phyloP scores from a whole-genome alignment of 2,329 filamentous ascomycete genomes.

The Aphanocladium album region DNA sequence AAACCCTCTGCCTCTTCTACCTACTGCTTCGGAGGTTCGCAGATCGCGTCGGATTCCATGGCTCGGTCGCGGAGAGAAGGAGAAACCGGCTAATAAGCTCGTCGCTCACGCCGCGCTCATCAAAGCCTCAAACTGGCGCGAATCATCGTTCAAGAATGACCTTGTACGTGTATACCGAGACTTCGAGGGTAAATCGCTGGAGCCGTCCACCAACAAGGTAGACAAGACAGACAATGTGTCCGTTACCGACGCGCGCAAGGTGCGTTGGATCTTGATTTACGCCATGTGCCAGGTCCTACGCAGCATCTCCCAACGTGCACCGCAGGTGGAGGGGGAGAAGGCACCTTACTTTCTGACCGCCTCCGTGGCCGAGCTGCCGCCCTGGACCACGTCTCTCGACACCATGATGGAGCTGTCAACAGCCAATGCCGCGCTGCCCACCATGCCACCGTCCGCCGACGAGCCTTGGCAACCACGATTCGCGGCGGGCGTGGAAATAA shows the following conservation, averaged over 20 bases:
- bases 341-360: conserved; percentile 54
- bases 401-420: conserved; percentile 7
- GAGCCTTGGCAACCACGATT: conserved; percentile 5
- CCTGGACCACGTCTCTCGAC: conserved; percentile 37
- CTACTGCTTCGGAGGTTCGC: conserved; percentile 24
- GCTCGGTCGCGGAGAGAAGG: conserved; percentile 36
- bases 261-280: conserved; percentile 75
- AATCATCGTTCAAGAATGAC: conserved; percentile 38
- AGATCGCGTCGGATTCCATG: conserved; percentile 33
- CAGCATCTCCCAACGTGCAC: conserved; percentile 55
- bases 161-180: conserved; percentile 64
- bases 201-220: conserved; percentile 40
- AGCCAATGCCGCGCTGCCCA: background rate
- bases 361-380: conserved; percentile 37
- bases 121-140: conserved; percentile 43
- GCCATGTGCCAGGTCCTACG: conserved; percentile 67
- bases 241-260: conserved; percentile 64
- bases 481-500: conserved; percentile 33
- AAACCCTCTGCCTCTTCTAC: conserved; percentile 64
- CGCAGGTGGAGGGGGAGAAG: conserved; percentile 54
- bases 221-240: conserved; percentile 51
- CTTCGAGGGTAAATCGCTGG: conserved; percentile 60
- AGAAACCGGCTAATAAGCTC: conserved; percentile 43
- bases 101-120: conserved; percentile 49
- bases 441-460: conserved; percentile 1